A percentile compares a stretch with the other conserved stretches of the same genome.
These are phyloP conservation scores for Stagonosporopsis vannaccii DNA, from an alignment of 2,329 filamentous ascomycete genomes.

Conservation along the genomic window DNA sequence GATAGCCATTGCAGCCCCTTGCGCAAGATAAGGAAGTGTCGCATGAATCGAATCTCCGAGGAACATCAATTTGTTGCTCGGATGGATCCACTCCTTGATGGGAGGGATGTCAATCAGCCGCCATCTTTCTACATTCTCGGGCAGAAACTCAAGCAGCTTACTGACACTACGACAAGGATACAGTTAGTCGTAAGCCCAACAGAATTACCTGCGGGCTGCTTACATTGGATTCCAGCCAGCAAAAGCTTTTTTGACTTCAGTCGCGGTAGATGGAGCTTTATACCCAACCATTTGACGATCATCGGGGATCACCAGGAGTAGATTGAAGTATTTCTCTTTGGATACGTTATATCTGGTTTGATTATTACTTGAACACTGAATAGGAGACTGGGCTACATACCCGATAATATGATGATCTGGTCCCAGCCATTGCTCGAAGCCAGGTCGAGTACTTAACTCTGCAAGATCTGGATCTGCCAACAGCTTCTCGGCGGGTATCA, in stretches of 20 bases:
- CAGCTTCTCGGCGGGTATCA: background rate
- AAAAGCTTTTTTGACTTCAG: conserved; percentile 66
- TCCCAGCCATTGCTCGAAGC: conserved; percentile 37
- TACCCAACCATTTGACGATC: conserved; percentile 2
- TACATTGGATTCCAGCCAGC: conserved; percentile 66
- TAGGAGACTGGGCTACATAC: conserved; percentile 49
- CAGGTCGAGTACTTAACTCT: background rate
- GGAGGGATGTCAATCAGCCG: background rate
- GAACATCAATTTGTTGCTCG: background rate
- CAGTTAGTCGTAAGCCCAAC: too few species aligned
- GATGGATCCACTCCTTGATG: background rate
- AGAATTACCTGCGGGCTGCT: conserved; percentile 23
- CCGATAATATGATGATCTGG: conserved; percentile 55
- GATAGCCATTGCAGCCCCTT: conserved; percentile 67
- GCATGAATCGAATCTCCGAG: conserved; percentile 7
- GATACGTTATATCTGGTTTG: background rate
- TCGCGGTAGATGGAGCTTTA: conserved; percentile 53
- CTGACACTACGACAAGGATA: background rate
- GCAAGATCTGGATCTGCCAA: background rate
- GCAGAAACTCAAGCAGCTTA: background rate
- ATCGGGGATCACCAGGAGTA: conserved; percentile 53
- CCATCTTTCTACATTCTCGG: background rate
- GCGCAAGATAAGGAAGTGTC: conserved; percentile 12
- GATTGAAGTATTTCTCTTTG: conserved; percentile 59
- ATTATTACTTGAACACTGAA: conserved; percentile 54